phyloP scores from a whole-genome alignment of 495 filamentous ascomycete species.

The Daldinia caldariorum region DNA sequence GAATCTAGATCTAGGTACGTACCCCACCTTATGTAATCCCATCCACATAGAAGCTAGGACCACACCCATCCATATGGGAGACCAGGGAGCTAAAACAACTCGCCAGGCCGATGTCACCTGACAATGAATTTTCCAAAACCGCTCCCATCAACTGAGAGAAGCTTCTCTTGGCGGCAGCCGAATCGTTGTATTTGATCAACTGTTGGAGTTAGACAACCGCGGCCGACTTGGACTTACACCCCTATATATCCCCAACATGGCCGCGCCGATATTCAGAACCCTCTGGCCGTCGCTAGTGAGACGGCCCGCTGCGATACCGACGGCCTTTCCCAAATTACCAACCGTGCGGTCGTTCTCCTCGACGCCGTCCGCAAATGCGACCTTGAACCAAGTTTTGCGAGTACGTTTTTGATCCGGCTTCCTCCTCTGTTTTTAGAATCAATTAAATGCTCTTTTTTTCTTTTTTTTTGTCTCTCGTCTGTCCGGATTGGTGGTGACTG shows the following conservation, averaged over 20 bases:
- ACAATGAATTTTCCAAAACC: slow-evolving; percentile 25
- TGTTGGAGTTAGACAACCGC: slow-evolving; percentile 15
- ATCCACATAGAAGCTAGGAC: background rate
- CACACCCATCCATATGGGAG: background rate
- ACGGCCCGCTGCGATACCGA: slow-evolving; percentile 38
- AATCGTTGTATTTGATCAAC: slow-evolving; percentile 6
- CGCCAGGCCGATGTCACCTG: slow-evolving; percentile 45
- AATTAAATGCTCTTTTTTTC: too few relatives aligned
- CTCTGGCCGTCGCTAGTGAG: slow-evolving; percentile 41
- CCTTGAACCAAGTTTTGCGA: slow-evolving; percentile 68
- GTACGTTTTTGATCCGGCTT: slow-evolving; percentile 50
- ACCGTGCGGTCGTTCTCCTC: slow-evolving; percentile 58
- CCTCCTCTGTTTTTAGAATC: background rate
- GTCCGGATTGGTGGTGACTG: background rate
- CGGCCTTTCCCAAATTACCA: slow-evolving; percentile 20
- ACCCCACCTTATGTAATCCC: background rate
- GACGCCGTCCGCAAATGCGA: slow-evolving; percentile 62
- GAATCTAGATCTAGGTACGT: background rate
- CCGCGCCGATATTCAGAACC: slow-evolving; percentile 43
- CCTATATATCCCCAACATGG: slow-evolving; percentile 33
- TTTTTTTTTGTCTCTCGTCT: too few relatives aligned
- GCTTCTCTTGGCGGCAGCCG: background rate
- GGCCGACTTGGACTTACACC: slow-evolving; percentile 4
- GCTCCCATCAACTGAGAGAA: slow-evolving; percentile 24
- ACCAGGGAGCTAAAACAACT: background rate